Evolutionary conservation across 805 yeast genomes (phyloP).

Genomic region (Suhomyces faveliae): DNA sequence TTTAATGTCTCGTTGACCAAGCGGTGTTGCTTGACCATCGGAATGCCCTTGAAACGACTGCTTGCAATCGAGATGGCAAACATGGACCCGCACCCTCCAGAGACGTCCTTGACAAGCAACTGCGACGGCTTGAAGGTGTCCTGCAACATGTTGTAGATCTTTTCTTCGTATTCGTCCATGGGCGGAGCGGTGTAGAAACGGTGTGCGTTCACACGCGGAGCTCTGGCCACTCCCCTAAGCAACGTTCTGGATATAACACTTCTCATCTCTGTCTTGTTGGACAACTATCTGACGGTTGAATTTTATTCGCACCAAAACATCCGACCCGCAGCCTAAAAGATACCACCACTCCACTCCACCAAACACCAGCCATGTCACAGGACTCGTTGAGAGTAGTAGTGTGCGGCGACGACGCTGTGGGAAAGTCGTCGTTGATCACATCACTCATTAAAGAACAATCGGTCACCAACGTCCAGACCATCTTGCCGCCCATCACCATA

Average conservation of each 20-base stretch:
- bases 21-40: constrained; percentile 90
- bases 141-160: constrained; percentile 56
- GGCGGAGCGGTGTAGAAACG: constrained; percentile 14
- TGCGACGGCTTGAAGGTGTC: constrained; percentile 57
- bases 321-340: neutral
- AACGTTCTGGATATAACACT: neutral
- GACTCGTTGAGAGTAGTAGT: constrained; percentile 67
- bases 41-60: constrained; percentile 68
- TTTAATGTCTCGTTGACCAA: constrained; percentile 77
- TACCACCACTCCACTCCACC: no score
- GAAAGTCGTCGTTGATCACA: constrained; percentile 76
- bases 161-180: constrained; percentile 61
- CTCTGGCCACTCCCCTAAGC: neutral
- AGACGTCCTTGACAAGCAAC: constrained; percentile 73
- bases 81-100: constrained; percentile 98
- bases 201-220: neutral
- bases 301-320: constrained; percentile 1
- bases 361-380: neutral
- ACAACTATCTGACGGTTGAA: neutral
- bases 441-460: constrained; percentile 68
- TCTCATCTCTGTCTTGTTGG: neutral
- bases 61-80: constrained; percentile 81
- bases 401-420: constrained; percentile 93
- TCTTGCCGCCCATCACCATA: constrained; percentile 79
- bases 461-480: constrained; percentile 71